phyloP scores from a whole-genome alignment of 2,329 filamentous ascomycete genomes.

The Aspergillus melleus region DNA sequence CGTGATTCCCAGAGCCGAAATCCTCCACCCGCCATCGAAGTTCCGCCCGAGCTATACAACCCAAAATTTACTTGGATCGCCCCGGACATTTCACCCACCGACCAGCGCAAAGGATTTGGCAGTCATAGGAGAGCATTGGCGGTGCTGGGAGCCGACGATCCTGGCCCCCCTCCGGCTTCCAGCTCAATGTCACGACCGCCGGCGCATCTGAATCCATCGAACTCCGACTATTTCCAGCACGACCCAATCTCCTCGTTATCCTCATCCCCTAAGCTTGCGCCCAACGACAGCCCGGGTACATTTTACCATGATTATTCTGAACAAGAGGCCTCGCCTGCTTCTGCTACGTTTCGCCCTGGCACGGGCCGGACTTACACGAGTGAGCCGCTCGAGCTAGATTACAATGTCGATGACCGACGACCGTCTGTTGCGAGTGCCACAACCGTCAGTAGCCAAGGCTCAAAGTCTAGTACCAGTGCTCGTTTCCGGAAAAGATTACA shows the following conservation, averaged over 20 bases:
- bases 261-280: slow-evolving; percentile 27
- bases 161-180: slow-evolving; percentile 21
- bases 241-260: slow-evolving; percentile 35
- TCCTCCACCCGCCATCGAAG: slow-evolving; percentile 14
- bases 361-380: slow-evolving; percentile 54
- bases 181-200: slow-evolving; percentile 22
- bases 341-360: slow-evolving; percentile 65
- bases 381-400: slow-evolving; percentile 63
- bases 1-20: slow-evolving; percentile 23
- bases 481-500: slow-evolving; percentile 78
- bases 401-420: slow-evolving; percentile 70
- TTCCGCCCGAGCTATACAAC: slow-evolving; percentile 29
- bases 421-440: slow-evolving; percentile 87
- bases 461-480: slow-evolving; percentile 69
- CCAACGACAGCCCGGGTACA: slow-evolving; percentile 31
- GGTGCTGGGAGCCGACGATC: slow-evolving; percentile 31
- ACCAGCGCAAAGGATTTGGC: slow-evolving; percentile 33
- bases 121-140: slow-evolving; percentile 37
- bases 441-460: slow-evolving; percentile 81
- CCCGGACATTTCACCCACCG: slow-evolving; percentile 40
- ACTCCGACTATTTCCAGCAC: slow-evolving; percentile 18
- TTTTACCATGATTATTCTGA: slow-evolving; percentile 42
- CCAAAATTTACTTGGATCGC: slow-evolving; percentile 37
- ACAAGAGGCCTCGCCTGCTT: slow-evolving; percentile 58
- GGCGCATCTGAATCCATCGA: slow-evolving; percentile 22